Evolutionary conservation across 768 basidiomycete genomes (phyloP).

Genomic region (Imleria badia): DNA sequence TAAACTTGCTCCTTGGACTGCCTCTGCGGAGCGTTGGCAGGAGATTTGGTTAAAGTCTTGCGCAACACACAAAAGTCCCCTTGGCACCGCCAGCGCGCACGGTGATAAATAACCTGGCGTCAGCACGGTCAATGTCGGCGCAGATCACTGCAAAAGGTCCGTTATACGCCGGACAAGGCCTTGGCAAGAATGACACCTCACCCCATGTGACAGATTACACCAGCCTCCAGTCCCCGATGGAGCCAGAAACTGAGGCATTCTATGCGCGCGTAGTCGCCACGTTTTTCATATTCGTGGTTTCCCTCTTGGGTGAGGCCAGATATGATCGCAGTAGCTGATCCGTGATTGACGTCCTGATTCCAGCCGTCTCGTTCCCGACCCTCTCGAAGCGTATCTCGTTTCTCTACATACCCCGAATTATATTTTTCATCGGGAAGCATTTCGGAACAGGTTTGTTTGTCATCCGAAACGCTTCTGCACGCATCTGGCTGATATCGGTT

Average conservation of each 20-base stretch:
- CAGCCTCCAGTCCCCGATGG: background rate
- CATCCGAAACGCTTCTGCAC: background rate
- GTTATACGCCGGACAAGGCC: background rate
- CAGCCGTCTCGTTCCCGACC: conserved; percentile 73
- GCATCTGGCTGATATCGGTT: background rate
- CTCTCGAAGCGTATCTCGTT: conserved; percentile 53
- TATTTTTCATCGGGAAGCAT: conserved; percentile 86
- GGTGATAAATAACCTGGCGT: too few species aligned
- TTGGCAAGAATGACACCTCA: background rate
- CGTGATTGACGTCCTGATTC: background rate
- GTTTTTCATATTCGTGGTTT: conserved; percentile 54
- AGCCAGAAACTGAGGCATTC: background rate
- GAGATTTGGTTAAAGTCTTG: background rate
- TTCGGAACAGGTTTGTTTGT: conserved; percentile 66
- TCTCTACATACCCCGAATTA: conserved; percentile 60
- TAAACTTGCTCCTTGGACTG: background rate
- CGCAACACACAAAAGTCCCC: too few species aligned
- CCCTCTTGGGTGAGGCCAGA: conserved; percentile 57
- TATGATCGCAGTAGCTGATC: background rate
- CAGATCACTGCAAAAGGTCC: background rate
- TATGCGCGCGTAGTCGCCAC: conserved; percentile 16
- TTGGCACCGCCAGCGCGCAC: too few species aligned
- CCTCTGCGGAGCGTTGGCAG: background rate
- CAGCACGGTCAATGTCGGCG: background rate
- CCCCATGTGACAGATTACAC: background rate